phyloP scores from a whole-genome alignment of 1,139 yeast genomes.

The Blastobotrys arbuscula region DNA sequence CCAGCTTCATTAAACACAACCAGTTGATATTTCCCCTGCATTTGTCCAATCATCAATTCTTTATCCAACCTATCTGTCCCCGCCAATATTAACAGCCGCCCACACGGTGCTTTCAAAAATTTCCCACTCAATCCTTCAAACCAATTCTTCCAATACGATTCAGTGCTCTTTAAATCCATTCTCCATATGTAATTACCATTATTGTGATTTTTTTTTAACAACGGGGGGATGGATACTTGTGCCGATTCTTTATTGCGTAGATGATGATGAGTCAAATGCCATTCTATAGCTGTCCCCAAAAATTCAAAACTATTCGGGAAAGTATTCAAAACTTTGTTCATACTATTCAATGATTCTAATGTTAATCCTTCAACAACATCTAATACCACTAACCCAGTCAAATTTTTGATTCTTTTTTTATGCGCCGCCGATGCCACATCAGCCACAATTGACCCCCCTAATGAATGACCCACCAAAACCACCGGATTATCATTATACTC shows the following conservation, averaged over 20 bases:
- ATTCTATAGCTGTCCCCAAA: constrained; percentile 60
- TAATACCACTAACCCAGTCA: constrained; percentile 63
- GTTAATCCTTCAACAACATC: constrained; percentile 97
- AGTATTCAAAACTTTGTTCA: constrained; percentile 56
- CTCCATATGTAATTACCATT: constrained; percentile 44
- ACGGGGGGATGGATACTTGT: constrained; percentile 65
- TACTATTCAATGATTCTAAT: constrained; percentile 55
- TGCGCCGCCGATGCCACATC: constrained; percentile 36
- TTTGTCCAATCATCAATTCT: constrained; percentile 83
- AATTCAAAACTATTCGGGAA: constrained; percentile 58
- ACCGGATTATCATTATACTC: constrained; percentile 28
- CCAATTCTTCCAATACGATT: constrained; percentile 78
- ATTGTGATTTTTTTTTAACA: constrained; percentile 12
- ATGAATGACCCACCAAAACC: constrained; percentile 77
- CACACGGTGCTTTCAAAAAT: constrained; percentile 52
- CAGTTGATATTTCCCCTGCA: constrained; percentile 88
- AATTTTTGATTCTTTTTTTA: constrained; percentile 13
- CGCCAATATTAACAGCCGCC: constrained; percentile 74
- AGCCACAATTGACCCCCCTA: constrained; percentile 85
- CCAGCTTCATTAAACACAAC: constrained; percentile 80
- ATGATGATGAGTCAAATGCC: constrained; percentile 59
- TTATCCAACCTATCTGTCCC: constrained; percentile 88
- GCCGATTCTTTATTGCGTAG: constrained; percentile 61
- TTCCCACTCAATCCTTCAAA: constrained; percentile 61
- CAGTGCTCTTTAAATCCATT: constrained; percentile 55